Conservation (phyloP, 1,139 yeast genomes). For the Yamadazyma kanchanaburiensis region DNA sequence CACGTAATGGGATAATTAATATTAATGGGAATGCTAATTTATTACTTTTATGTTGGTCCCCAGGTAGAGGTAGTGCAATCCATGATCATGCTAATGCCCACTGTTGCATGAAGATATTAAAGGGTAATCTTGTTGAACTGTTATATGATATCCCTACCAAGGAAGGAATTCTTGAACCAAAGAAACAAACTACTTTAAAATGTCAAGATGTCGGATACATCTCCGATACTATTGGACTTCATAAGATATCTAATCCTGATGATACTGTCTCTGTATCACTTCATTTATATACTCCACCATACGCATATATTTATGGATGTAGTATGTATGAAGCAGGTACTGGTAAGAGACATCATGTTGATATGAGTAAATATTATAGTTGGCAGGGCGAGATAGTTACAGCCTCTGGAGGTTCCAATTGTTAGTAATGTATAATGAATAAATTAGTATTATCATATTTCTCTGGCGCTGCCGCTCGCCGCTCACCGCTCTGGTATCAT, state of each 20-base stretch:
- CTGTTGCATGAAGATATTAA: conserved; percentile 61
- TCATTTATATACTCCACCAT: conserved; percentile 78
- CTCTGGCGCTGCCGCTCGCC: not conserved
- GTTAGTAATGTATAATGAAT: conserved; percentile 13
- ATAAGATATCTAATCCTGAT: conserved; percentile 55
- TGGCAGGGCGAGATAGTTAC: conserved; percentile 53
- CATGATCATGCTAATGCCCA: conserved; percentile 82
- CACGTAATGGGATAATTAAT: conserved; percentile 65
- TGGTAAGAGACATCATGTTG: conserved; percentile 55
- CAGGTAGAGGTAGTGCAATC: conserved; percentile 62
- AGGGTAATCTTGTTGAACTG: conserved; percentile 59
- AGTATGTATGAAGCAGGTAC: conserved; percentile 52
- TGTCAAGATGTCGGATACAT: conserved; percentile 63
- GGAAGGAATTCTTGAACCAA: conserved; percentile 26
- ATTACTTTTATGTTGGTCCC: conserved; percentile 69
- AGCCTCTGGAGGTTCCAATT: conserved; percentile 26
- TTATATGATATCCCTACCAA: conserved; percentile 50
- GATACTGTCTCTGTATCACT: conserved; percentile 58
- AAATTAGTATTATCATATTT: not conserved
- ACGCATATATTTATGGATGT: conserved; percentile 69
- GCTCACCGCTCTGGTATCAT: not conserved
- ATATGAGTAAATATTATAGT: conserved; percentile 60
- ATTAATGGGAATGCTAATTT: conserved; percentile 68
- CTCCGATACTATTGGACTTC: conserved; percentile 64
- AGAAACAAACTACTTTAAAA: conserved; percentile 31